Base-by-base conservation (phyloP, 169 alveolate species). In the Amoebophrya sp. region DNA sequence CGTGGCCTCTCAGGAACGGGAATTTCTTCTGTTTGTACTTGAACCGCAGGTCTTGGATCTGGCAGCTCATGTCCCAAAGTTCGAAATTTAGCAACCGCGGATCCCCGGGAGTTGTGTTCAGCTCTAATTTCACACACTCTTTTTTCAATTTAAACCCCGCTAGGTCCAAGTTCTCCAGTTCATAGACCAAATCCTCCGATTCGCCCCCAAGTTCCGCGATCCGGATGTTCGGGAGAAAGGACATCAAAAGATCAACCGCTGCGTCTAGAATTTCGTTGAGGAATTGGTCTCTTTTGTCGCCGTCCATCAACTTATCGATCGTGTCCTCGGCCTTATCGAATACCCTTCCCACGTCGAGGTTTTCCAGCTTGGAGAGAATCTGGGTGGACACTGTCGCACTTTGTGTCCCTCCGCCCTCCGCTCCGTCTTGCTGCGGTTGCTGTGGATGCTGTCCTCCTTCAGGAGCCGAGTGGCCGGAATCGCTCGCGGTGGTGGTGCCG, bases 1-100 rank as follows among this genome's bases (percentile, higher is more conserved):
- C 83, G 83, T 66, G 83, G 35, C 83, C 83, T 2, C 83, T 2
- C 35, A 66, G 32, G 35, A 66, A 66, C 83, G 83, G 83, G 32
- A 66, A 66, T 25, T 66, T 66, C 35, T 66, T 66, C 83, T 66
- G 83, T 66, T 66, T 66, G 83, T 66, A 66, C 83, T 66, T 66
- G 83, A 66, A 66, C 10, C 83, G 83, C 83, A 66, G 35, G 35
- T 66, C 83, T 1, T n/a, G 83, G 35, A 66, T 66, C 32, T 66
- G 39, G 35, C 83, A 66, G 32, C 83, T 66, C 83, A 66, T 66
- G 83, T 66, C 83, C 83, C 83, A 66, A 2, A 66, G 18, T 2
- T 66, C 32, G 35, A 66, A 66, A 66, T 66, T 25, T 25, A 66
- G 83, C 38, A 66, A n/a, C 7, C 83, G 83, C 83, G 83, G 83